A percentile compares a stretch with the other conserved stretches of the same genome.
Conservation (phyloP, 1,139 yeast genomes). For the Scheffersomyces illinoinensis region DNA sequence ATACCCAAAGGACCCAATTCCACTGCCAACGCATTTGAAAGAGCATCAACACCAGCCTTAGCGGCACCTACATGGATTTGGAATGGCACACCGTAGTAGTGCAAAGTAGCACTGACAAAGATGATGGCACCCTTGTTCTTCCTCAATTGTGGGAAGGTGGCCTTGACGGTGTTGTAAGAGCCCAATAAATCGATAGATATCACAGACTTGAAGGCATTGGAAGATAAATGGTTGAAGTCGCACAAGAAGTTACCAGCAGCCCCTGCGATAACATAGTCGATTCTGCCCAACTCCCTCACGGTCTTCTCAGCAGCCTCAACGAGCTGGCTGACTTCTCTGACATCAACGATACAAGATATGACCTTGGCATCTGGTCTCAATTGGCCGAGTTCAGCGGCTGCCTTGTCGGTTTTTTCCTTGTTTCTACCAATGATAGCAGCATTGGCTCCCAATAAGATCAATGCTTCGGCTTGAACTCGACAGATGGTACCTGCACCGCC, state of each 20-base stretch:
- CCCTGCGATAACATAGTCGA: constrained; percentile 29
- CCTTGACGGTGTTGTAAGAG: constrained; percentile 79
- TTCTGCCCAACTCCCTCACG: constrained; percentile 24
- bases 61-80: constrained; percentile 91
- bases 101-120: constrained; percentile 65
- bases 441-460: constrained; percentile 27
- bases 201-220: constrained; percentile 27
- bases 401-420: constrained; percentile 31
- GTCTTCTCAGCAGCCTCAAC: constrained; percentile 22
- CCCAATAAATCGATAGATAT: constrained; percentile 70
- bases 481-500: constrained; percentile 32
- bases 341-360: constrained; percentile 20
- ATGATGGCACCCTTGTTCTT: constrained; percentile 25
- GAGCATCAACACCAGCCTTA: constrained; percentile 92
- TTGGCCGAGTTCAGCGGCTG: constrained; percentile 60
- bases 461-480: constrained; percentile 26
- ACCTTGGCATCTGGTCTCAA: constrained; percentile 24
- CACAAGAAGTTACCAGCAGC: constrained; percentile 30
- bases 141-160: constrained; percentile 22
- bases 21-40: constrained; percentile 78
- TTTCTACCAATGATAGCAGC: constrained; percentile 29
- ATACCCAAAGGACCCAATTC: constrained; percentile 90
- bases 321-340: constrained; percentile 21
- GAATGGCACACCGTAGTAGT: constrained; percentile 83
- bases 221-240: constrained; percentile 27